These are phyloP conservation scores for Alopecurus myosuroides DNA, from an alignment of 176 grass and related monocot genomes.

Conservation along the genomic window DNA sequence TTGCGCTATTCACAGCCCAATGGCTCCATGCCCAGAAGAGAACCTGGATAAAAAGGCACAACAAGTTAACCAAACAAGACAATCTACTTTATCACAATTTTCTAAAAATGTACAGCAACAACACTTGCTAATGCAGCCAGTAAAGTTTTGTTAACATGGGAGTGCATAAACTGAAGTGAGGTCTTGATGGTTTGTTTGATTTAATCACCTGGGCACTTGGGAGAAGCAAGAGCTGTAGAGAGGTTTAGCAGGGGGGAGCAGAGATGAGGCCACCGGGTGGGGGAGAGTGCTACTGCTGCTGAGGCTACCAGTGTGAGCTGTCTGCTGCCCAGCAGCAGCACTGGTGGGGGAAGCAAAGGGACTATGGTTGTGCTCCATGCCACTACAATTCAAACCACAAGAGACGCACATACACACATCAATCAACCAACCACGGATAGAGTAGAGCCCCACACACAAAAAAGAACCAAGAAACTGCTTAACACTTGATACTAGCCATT, in stretches of 20 bases:
- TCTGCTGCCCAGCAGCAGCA: slow-evolving; percentile 8
- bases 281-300: slow-evolving; percentile 18
- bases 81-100: background rate
- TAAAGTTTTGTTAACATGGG: background rate
- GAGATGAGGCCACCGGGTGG: slow-evolving; percentile 42
- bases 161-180: background rate
- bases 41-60: slow-evolving; percentile 31
- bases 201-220: slow-evolving; percentile 70
- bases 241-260: slow-evolving; percentile 49
- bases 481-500: slow-evolving; percentile 9
- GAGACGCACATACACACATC: slow-evolving; percentile 13
- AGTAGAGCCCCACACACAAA: background rate
- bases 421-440: slow-evolving; percentile 28
- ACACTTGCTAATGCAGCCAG: background rate
- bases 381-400: slow-evolving; percentile 47
- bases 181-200: background rate
- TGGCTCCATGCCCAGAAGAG: slow-evolving; percentile 63
- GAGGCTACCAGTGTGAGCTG: slow-evolving; percentile 16
- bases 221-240: slow-evolving; percentile 77
- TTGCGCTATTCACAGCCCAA: slow-evolving; percentile 72
- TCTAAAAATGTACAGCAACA: background rate
- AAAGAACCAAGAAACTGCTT: slow-evolving; percentile 8
- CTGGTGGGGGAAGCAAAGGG: slow-evolving; percentile 74
- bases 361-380: slow-evolving; percentile 61
- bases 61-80: background rate